phyloP scores from a whole-genome alignment of 495 filamentous ascomycete genomes.

The Talaromyces wortmannii region DNA sequence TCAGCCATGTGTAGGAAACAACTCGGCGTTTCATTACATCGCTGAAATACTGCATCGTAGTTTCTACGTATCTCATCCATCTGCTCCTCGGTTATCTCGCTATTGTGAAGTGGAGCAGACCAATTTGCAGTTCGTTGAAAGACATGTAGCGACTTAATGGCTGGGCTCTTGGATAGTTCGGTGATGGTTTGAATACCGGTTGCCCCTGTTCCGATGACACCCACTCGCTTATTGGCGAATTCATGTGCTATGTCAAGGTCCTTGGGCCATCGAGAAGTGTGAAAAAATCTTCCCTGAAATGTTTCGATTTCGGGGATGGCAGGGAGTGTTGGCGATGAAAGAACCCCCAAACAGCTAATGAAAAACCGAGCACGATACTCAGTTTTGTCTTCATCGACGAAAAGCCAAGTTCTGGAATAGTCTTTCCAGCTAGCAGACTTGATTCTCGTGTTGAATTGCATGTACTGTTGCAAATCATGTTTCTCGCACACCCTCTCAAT shows the following conservation, averaged over 20 bases:
- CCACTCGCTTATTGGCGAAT: conserved; percentile 36
- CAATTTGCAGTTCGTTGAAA: conserved; percentile 47
- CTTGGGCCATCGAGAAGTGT: conserved; percentile 34
- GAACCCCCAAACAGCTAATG: conserved; percentile 3
- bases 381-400: background rate
- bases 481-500: conserved; percentile 16
- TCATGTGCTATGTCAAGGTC: conserved; percentile 15
- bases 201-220: conserved; percentile 44
- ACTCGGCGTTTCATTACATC: conserved; percentile 32
- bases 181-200: conserved; percentile 40
- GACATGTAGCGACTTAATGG: conserved; percentile 24
- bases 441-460: conserved; percentile 20
- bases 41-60: conserved; percentile 34
- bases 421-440: conserved; percentile 1
- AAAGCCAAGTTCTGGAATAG: background rate
- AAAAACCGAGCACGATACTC: conserved; percentile 7
- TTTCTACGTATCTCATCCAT: conserved; percentile 32
- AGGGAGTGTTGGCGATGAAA: conserved; percentile 23
- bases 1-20: conserved; percentile 33
- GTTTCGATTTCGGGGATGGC: conserved; percentile 14
- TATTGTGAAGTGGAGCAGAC: conserved; percentile 40
- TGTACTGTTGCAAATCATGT: conserved; percentile 14
- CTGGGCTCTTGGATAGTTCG: conserved; percentile 17
- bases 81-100: conserved; percentile 30
- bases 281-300: conserved; percentile 23